Conservation (phyloP, 2,329 filamentous ascomycete species). For the Penicillium crustosum region DNA sequence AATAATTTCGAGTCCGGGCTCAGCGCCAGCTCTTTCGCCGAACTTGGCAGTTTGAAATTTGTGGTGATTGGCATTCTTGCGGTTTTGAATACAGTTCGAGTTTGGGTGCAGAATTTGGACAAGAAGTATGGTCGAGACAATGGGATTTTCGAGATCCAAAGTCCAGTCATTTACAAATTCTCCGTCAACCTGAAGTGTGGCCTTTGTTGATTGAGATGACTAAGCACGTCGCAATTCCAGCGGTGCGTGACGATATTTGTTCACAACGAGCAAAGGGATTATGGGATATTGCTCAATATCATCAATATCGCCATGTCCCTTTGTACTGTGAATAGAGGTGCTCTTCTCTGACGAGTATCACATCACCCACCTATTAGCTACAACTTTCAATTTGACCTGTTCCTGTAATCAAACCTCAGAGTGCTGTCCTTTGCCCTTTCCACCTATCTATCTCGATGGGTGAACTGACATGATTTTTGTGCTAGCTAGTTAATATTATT, state of each 20-base stretch:
- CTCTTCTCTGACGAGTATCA: too few species aligned
- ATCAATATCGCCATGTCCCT: background rate
- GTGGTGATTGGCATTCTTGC: conserved; percentile 31
- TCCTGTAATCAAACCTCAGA: background rate
- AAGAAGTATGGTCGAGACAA: background rate
- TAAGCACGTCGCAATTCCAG: background rate
- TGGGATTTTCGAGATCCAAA: background rate
- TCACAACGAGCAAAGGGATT: background rate
- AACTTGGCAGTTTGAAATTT: conserved; percentile 22
- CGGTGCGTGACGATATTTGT: background rate
- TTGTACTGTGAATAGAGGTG: background rate
- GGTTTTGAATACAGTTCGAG: background rate
- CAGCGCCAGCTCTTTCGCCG: conserved; percentile 16
- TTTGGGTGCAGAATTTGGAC: too few species aligned
- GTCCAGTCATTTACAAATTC: background rate
- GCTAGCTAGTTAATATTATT: background rate
- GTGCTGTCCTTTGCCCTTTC: background rate
- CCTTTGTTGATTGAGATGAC: background rate
- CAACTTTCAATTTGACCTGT: background rate
- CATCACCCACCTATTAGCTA: background rate
- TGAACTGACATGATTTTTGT: background rate
- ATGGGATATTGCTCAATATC: background rate
- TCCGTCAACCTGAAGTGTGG: background rate
- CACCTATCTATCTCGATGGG: background rate
- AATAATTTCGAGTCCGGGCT: conserved; percentile 28